Evolutionary conservation across 2,329 filamentous ascomycete species (phyloP).

Genomic region (Gremmenia infestans): DNA sequence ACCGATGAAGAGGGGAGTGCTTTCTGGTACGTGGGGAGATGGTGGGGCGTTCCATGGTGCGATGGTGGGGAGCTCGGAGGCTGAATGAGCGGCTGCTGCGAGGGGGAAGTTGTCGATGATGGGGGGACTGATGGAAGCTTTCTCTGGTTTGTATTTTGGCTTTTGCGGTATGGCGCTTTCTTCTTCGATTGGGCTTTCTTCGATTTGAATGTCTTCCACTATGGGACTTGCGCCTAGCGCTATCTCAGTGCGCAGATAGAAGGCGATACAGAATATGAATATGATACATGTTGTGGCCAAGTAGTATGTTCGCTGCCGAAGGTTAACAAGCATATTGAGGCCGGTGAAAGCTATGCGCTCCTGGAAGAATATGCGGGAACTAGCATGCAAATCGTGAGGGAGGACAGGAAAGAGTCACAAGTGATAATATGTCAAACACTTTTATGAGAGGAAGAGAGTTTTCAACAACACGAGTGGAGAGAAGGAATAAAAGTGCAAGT

Average conservation of each 20-base stretch:
- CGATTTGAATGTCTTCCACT: constrained; percentile 1
- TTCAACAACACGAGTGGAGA: too few relatives aligned
- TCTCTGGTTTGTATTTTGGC: constrained; percentile 5
- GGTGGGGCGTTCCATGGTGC: constrained; percentile 43
- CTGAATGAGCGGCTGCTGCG: constrained; percentile 16
- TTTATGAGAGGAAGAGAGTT: too few relatives aligned
- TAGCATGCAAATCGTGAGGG: too few relatives aligned
- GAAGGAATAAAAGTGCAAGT: too few relatives aligned
- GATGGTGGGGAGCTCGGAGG: constrained; percentile 35
- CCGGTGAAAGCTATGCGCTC: too few relatives aligned
- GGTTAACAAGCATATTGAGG: too few relatives aligned
- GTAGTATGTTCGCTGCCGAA: too few relatives aligned
- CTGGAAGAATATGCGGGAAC: too few relatives aligned
- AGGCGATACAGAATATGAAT: too few relatives aligned
- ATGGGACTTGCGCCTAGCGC: neutral
- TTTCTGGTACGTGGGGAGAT: constrained; percentile 34
- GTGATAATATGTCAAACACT: too few relatives aligned
- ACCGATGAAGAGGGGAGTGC: constrained; percentile 52
- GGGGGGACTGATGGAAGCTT: constrained; percentile 1
- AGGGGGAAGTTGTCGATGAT: constrained; percentile 25
- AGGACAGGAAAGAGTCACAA: too few relatives aligned
- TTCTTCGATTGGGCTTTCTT: neutral
- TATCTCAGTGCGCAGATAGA: neutral
- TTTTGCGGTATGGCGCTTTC: neutral
- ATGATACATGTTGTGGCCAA: too few relatives aligned